A percentile compares a stretch with the other conserved stretches of the same genome.
Conservation (phyloP, 805 yeast genomes). For the Teunomyces tritomae region DNA sequence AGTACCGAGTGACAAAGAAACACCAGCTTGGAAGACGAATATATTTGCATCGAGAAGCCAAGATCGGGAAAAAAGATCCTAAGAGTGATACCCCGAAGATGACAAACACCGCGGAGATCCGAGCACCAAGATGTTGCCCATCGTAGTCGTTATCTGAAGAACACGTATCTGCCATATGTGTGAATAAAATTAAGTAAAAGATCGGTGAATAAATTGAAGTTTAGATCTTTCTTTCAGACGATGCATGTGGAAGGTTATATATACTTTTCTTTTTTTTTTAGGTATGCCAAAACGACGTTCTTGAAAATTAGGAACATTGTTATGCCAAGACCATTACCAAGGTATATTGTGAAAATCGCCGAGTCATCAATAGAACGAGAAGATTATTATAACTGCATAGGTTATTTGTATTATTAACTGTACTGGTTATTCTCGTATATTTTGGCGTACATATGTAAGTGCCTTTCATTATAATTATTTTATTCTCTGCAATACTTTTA, state of each 20-base stretch:
- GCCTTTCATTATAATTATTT: no score
- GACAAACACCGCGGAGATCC: constrained; percentile 31
- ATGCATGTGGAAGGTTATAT: no score
- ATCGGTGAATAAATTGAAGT: no score
- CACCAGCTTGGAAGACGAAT: constrained; percentile 23
- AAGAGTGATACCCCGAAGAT: constrained; percentile 27
- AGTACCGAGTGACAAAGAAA: constrained; percentile 27
- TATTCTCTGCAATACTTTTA: background rate
- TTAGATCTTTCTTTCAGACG: no score
- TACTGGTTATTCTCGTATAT: no score
- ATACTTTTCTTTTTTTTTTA: no score
- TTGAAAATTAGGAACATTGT: background rate
- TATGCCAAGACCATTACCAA: background rate
- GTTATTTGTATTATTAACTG: no score
- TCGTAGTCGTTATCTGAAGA: constrained; percentile 15
- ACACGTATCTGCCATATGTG: constrained; percentile 7
- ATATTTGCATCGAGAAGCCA: constrained; percentile 18
- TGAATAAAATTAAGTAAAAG: constrained; percentile 5
- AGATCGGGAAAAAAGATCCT: constrained; percentile 30
- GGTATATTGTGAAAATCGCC: no score
- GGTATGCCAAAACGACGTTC: no score
- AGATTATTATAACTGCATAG: no score
- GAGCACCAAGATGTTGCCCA: constrained; percentile 23
- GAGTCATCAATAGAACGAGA: no score
- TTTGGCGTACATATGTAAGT: no score